Evolutionary conservation across 2,329 filamentous ascomycete species (phyloP).

Genomic region (Aspergillus alliaceus): DNA sequence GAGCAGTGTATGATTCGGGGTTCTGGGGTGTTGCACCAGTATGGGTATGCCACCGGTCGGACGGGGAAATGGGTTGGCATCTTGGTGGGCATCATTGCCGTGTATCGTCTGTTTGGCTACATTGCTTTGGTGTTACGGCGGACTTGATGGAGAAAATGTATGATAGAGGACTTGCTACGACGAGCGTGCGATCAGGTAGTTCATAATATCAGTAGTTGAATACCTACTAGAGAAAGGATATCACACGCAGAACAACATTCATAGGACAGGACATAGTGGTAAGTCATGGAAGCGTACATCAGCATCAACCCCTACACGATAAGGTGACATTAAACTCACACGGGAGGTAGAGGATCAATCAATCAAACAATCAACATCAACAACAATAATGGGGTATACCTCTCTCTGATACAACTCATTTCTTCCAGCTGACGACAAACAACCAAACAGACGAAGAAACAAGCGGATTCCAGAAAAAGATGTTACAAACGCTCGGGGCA

Average conservation of each 20-base stretch:
- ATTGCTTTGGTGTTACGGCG: constrained; percentile 48
- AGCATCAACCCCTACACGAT: not conserved
- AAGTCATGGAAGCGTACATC: not conserved
- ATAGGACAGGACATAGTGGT: not conserved
- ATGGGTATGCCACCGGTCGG: constrained; percentile 65
- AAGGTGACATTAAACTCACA: not conserved
- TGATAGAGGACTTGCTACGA: too few relatives aligned
- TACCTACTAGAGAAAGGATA: not conserved
- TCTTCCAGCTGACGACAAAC: not conserved
- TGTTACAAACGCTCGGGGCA: constrained; percentile 1
- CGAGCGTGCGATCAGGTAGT: too few relatives aligned
- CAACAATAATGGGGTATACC: not conserved
- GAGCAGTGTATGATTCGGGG: constrained; percentile 69
- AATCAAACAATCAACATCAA: not conserved
- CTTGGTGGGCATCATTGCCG: constrained; percentile 71
- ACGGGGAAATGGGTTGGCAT: constrained; percentile 74
- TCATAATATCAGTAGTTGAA: not conserved
- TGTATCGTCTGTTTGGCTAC: constrained; percentile 70
- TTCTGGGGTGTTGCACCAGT: constrained; percentile 66
- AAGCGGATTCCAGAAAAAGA: not conserved
- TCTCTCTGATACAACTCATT: not conserved
- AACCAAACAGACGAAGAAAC: constrained; percentile 1
- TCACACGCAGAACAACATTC: not conserved
- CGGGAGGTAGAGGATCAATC: not conserved
- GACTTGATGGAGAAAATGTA: too few relatives aligned